These are phyloP conservation scores for Microdochium trichocladiopsis DNA, from an alignment of 2,329 filamentous ascomycete species.

Conservation along the genomic window DNA sequence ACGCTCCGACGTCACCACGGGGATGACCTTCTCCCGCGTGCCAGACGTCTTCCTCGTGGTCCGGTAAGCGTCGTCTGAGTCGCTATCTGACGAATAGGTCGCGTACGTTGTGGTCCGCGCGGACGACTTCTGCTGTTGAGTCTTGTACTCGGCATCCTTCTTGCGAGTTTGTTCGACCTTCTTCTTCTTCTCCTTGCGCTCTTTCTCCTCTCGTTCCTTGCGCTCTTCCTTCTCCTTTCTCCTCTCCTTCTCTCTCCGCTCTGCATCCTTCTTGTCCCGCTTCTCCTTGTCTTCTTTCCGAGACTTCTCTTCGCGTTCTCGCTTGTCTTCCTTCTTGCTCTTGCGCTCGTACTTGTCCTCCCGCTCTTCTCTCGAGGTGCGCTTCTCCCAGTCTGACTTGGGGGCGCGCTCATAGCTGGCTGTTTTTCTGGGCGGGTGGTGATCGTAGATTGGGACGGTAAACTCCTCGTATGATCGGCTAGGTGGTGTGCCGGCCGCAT, in stretches of 20 bases:
- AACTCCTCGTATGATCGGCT: conserved; percentile 40
- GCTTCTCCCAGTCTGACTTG: conserved; percentile 8
- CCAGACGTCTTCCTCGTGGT: conserved; percentile 19
- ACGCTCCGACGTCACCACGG: conserved; percentile 7
- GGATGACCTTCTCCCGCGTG: conserved; percentile 1
- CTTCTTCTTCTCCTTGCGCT: conserved; percentile 12
- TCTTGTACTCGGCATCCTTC: conserved; percentile 18
- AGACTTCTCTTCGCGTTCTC: conserved; percentile 30
- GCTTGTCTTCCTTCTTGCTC: conserved; percentile 30
- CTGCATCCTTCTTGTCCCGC: conserved; percentile 19
- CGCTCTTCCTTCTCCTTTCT: conserved; percentile 24
- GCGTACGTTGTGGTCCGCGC: conserved; percentile 3
- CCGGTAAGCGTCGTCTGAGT: background rate
- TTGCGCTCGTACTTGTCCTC: background rate
- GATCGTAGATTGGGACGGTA: conserved; percentile 33
- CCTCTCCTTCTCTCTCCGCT: conserved; percentile 17
- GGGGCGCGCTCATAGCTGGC: conserved; percentile 30
- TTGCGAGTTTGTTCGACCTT: conserved; percentile 19
- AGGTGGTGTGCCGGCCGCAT: conserved; percentile 20
- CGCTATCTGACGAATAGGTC: conserved; percentile 2
- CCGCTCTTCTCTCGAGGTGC: background rate
- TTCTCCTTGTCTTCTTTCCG: conserved; percentile 25
- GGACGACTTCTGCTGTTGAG: conserved; percentile 1
- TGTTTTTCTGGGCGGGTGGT: conserved; percentile 34
- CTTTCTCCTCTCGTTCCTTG: conserved; percentile 7